A percentile compares a stretch with the other conserved stretches of the same genome.
Conservation (phyloP, 2,329 filamentous ascomycete genomes). For the Colletotrichum liaoningense region DNA sequence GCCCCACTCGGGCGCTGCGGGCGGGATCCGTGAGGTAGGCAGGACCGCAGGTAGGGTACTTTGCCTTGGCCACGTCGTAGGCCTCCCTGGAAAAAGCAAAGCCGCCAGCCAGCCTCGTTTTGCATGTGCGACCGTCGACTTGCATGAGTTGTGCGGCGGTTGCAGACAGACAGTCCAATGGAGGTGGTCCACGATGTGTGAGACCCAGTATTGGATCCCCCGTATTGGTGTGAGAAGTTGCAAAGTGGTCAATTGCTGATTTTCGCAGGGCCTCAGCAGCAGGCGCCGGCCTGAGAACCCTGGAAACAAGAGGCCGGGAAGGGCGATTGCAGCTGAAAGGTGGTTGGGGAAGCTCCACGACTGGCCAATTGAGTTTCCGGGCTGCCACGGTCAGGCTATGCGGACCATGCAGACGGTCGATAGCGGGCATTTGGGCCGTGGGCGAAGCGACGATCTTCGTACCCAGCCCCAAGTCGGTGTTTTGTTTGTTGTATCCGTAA, state of each 20-base stretch:
- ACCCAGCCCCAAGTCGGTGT: slow-evolving; percentile 23
- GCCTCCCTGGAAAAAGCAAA: slow-evolving; percentile 11
- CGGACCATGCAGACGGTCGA: slow-evolving; percentile 32
- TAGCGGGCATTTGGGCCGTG: slow-evolving; percentile 31
- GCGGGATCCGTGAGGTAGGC: slow-evolving; percentile 28
- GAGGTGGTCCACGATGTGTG: slow-evolving; percentile 45
- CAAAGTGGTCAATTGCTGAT: slow-evolving; percentile 6
- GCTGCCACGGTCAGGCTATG: slow-evolving; percentile 12
- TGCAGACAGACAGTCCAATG: slow-evolving; percentile 39
- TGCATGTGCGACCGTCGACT: slow-evolving; percentile 31
- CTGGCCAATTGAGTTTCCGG: slow-evolving; percentile 28
- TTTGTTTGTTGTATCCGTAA: slow-evolving; percentile 2
- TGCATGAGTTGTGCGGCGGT: slow-evolving; percentile 31
- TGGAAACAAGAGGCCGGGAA: slow-evolving; percentile 13
- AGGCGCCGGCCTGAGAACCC: slow-evolving; percentile 10
- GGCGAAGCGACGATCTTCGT: slow-evolving; percentile 29
- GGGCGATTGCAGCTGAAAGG: slow-evolving; percentile 23
- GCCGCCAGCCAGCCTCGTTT: slow-evolving; percentile 31
- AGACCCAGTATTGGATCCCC: slow-evolving; percentile 23
- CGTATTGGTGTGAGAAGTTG: neutral
- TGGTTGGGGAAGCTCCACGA: slow-evolving; percentile 29
- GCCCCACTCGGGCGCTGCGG: slow-evolving; percentile 23
- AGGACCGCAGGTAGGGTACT: slow-evolving; percentile 10
- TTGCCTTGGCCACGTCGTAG: slow-evolving; percentile 38
- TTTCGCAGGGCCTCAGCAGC: slow-evolving; percentile 12